Percentiles rank a stretch among this genome's conserved stretches.
phyloP scores from a whole-genome alignment of 352 stramenopile genomes.

The Thalassiosira hispida region DNA sequence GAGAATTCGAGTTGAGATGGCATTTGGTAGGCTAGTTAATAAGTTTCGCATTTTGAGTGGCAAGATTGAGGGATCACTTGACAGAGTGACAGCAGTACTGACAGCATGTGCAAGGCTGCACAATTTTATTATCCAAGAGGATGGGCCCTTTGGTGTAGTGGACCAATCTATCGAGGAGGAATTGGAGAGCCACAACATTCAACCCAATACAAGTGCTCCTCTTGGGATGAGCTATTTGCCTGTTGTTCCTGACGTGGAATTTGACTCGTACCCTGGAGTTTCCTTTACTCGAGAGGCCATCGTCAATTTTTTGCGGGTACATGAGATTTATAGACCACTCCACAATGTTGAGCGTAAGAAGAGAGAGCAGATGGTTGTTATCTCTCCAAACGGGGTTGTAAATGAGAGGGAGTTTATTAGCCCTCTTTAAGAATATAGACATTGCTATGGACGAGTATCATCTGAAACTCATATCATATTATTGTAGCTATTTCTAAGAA shows the following conservation, averaged over 20 bases:
- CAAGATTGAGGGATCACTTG: slow-evolving; percentile 11
- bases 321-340: no score
- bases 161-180: neutral
- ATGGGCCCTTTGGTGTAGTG: neutral
- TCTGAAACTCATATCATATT: no score
- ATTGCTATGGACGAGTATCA: no score
- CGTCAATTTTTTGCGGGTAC: no score
- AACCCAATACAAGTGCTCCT: neutral
- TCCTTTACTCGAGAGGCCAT: neutral
- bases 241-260: neutral
- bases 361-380: no score
- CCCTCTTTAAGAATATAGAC: no score
- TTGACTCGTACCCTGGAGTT: neutral
- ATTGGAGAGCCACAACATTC: neutral
- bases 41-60: slow-evolving; percentile 45
- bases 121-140: slow-evolving; percentile 18
- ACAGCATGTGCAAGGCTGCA: slow-evolving; percentile 29
- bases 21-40: slow-evolving; percentile 48
- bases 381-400: no score
- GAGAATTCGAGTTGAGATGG: slow-evolving; percentile 71
- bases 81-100: slow-evolving; percentile 18
- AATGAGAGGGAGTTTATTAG: no score
- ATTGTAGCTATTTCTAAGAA: no score
- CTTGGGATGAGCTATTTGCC: neutral
- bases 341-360: no score